These are phyloP conservation scores for Prunus mira DNA, from an alignment of 306 rosid genomes.

Conservation along the genomic window DNA sequence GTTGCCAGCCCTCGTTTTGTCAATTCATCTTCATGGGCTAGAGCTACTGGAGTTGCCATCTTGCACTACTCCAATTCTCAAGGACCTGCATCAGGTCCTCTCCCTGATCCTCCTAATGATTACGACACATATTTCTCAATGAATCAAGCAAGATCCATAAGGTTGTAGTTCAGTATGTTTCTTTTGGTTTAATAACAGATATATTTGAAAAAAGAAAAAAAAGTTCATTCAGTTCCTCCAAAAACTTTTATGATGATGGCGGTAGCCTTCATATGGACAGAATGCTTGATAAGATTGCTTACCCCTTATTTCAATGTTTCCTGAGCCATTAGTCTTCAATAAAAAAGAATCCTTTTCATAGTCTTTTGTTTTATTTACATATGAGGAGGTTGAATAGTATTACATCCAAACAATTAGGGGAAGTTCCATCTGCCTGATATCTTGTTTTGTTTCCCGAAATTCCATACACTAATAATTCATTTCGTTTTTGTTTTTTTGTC, in stretches of 20 bases:
- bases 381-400: not conserved
- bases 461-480: not conserved
- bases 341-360: not conserved
- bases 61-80: slow-evolving; percentile 73
- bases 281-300: not conserved
- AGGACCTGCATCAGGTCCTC: slow-evolving; percentile 84
- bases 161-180: slow-evolving; percentile 41
- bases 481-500: not conserved
- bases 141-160: slow-evolving; percentile 86
- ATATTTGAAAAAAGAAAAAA: not conserved
- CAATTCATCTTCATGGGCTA: slow-evolving; percentile 59
- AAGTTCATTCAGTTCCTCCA: not conserved
- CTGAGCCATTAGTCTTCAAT: not conserved
- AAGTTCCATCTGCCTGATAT: not conserved
- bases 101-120: slow-evolving; percentile 60
- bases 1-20: slow-evolving; percentile 80
- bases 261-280: not conserved
- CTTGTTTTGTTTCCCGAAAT: not conserved
- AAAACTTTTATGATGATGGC: slow-evolving; percentile 1
- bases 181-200: slow-evolving; percentile 10
- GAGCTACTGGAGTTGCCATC: slow-evolving; percentile 70
- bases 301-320: not conserved
- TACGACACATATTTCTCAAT: slow-evolving; percentile 67
- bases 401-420: not conserved
- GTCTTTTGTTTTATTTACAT: not conserved